Percentiles rank a stretch among this genome's conserved stretches.
Evolutionary conservation across 441 rosid species (phyloP).

Genomic region (Erodium trifolium): DNA sequence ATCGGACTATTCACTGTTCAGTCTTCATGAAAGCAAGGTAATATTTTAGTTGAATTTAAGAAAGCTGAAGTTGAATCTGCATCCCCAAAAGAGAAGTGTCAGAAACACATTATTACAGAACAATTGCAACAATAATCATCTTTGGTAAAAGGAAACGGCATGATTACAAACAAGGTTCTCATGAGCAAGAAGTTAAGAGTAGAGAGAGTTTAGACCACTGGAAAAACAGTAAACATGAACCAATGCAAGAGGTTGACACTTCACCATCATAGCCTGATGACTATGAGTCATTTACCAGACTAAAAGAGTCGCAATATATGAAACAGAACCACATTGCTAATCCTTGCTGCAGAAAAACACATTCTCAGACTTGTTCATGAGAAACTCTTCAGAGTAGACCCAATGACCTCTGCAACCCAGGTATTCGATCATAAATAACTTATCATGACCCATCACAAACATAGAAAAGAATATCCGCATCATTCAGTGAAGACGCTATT

Average conservation of each 20-base stretch:
- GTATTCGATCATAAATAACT: not conserved
- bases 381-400: not conserved
- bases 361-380: not conserved
- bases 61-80: constrained; percentile 15
- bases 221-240: not conserved
- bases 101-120: not conserved
- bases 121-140: not conserved
- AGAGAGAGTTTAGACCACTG: not conserved
- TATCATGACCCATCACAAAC: not conserved
- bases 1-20: constrained; percentile 26
- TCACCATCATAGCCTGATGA: not conserved
- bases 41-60: constrained; percentile 10
- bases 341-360: not conserved
- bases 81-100: constrained; percentile 12
- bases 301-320: not conserved
- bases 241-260: not conserved
- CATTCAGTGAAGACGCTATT: not conserved
- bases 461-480: not conserved
- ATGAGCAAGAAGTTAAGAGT: not conserved
- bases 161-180: not conserved
- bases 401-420: not conserved
- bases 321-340: not conserved
- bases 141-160: not conserved
- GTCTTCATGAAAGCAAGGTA: constrained; percentile 26
- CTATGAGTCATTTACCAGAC: not conserved